Percentiles rank a stretch among this genome's conserved stretches.
Conservation (phyloP, 352 stramenopile species). For the Phytophthora agathidicida region DNA sequence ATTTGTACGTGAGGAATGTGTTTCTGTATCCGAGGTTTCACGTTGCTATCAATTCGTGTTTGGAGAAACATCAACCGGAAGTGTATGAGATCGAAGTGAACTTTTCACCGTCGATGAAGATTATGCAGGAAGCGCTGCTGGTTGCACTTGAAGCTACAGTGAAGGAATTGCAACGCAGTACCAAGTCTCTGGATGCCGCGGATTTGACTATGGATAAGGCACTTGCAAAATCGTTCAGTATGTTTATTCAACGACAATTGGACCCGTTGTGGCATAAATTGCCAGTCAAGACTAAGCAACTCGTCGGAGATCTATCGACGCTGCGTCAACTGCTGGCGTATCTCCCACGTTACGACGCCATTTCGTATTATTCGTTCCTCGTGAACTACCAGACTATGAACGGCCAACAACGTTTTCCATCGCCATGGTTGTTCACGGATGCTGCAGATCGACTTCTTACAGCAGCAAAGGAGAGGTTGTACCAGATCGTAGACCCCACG, state of each 20-base stretch:
- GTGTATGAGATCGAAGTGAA: slow-evolving; percentile 95
- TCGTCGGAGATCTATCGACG: slow-evolving; percentile 83
- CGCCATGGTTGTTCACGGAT: slow-evolving; percentile 95
- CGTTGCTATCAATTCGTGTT: slow-evolving; percentile 83
- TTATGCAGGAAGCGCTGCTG: slow-evolving; percentile 95
- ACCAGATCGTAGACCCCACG: slow-evolving; percentile 75
- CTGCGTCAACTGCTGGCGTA: slow-evolving; percentile 90
- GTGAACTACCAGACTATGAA: slow-evolving; percentile 91
- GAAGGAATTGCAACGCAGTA: slow-evolving; percentile 92
- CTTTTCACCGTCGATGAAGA: slow-evolving; percentile 92
- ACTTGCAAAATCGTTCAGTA: slow-evolving; percentile 84
- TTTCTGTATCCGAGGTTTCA: slow-evolving; percentile 97
- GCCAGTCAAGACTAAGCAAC: slow-evolving; percentile 92
- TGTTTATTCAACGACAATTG: slow-evolving; percentile 88
- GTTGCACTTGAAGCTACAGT: slow-evolving; percentile 94
- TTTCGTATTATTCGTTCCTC: slow-evolving; percentile 96
- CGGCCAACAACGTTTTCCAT: slow-evolving; percentile 82
- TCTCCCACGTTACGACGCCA: slow-evolving; percentile 95
- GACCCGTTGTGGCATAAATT: slow-evolving; percentile 98
- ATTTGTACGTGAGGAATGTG: slow-evolving; percentile 92
- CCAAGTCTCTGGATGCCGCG: slow-evolving; percentile 78
- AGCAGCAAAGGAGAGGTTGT: slow-evolving; percentile 94
- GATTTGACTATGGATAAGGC: slow-evolving; percentile 95
- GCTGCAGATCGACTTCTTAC: slow-evolving; percentile 93
- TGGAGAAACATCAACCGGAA: slow-evolving; percentile 87